Percentiles rank a stretch among this genome's conserved stretches.
These are phyloP conservation scores for Rhodotorula mucilaginosa DNA, from an alignment of 1,284 basidiomycete genomes.

Conservation along the genomic window DNA sequence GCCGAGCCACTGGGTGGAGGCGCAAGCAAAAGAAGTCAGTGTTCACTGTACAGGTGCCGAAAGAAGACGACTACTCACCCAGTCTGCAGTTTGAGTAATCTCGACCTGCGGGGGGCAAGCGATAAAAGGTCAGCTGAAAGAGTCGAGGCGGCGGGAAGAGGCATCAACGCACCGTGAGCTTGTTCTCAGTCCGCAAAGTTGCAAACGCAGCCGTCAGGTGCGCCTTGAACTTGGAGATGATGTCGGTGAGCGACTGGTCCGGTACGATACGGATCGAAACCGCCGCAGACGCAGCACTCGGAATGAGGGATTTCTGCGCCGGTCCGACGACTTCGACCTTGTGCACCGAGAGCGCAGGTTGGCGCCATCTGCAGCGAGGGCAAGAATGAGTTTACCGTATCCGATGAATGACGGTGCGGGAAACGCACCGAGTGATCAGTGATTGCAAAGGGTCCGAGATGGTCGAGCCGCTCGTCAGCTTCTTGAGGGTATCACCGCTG, in stretches of 20 bases:
- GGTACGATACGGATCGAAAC: conserved; percentile 78
- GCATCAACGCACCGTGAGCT: conserved; percentile 58
- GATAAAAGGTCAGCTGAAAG: not conserved
- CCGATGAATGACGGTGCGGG: conserved; percentile 59
- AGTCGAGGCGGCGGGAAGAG: not conserved
- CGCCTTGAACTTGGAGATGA: conserved; percentile 62
- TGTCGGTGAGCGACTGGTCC: conserved; percentile 75
- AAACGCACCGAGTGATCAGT: conserved; percentile 53
- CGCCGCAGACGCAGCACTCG: conserved; percentile 71
- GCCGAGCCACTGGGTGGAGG: conserved; percentile 66
- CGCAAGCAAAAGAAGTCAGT: not conserved
- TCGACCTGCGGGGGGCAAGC: conserved; percentile 57
- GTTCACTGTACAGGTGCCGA: not conserved
- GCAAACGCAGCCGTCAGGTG: conserved; percentile 65
- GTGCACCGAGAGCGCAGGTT: conserved; percentile 51
- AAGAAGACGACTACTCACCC: conserved; percentile 46
- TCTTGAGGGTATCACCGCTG: not conserved
- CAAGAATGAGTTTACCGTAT: conserved; percentile 22
- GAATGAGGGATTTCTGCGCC: conserved; percentile 76
- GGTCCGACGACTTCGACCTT: conserved; percentile 41
- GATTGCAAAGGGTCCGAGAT: conserved; percentile 39
- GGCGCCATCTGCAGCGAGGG: conserved; percentile 41
- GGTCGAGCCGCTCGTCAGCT: conserved; percentile 30
- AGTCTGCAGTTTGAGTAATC: conserved; percentile 82
- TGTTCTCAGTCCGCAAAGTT: conserved; percentile 65